phyloP scores from a whole-genome alignment of 1,139 yeast genomes.

The Candida sp. region DNA sequence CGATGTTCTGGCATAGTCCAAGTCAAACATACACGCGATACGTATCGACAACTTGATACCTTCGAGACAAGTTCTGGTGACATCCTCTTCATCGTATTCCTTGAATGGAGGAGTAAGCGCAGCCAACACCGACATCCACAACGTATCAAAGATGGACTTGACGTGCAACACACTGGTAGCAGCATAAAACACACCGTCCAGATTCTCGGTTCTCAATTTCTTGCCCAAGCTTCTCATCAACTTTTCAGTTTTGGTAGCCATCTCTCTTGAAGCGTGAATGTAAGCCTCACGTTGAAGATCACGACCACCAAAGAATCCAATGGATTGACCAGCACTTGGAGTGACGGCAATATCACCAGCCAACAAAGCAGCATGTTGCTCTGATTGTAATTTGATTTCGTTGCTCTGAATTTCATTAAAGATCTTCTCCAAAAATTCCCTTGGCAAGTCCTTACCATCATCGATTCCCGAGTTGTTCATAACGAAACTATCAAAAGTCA shows the following conservation, averaged over 20 bases:
- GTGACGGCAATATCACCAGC: constrained; percentile 58
- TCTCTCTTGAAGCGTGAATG: constrained; percentile 89
- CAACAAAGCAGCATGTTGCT: constrained; percentile 90
- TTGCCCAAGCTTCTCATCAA: constrained; percentile 75
- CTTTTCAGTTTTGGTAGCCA: constrained; percentile 88
- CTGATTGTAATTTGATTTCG: constrained; percentile 91
- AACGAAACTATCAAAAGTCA: constrained; percentile 88
- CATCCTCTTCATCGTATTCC: constrained; percentile 81
- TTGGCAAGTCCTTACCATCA: constrained; percentile 85
- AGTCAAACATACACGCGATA: constrained; percentile 83
- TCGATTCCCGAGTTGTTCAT: constrained; percentile 93
- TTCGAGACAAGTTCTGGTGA: constrained; percentile 74
- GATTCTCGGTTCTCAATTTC: constrained; percentile 30
- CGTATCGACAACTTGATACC: constrained; percentile 85
- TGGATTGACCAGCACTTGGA: constrained; percentile 35
- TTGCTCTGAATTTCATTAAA: constrained; percentile 78
- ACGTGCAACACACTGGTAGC: constrained; percentile 91
- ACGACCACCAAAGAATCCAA: constrained; percentile 75
- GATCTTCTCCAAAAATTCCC: constrained; percentile 68
- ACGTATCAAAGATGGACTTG: constrained; percentile 88
- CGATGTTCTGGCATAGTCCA: constrained; percentile 86
- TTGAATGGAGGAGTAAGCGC: constrained; percentile 94
- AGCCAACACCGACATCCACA: constrained; percentile 98
- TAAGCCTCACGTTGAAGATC: constrained; percentile 87
- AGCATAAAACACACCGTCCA: constrained; percentile 37